Conservation (phyloP, 2,329 filamentous ascomycete genomes). For the Gliomastix tumulicola region DNA sequence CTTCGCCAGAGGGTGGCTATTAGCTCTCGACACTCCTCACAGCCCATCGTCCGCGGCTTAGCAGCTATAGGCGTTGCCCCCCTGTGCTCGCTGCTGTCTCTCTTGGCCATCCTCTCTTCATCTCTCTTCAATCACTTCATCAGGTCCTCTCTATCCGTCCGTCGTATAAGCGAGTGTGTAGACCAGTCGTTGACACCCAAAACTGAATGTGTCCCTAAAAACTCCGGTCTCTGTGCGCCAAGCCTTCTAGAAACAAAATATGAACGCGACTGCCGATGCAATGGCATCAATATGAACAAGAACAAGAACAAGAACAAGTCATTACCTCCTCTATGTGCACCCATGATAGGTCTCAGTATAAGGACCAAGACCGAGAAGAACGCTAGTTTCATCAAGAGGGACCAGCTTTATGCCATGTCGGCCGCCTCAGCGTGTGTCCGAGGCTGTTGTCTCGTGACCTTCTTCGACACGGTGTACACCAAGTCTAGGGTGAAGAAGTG, state of each 20-base stretch:
- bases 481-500: slow-evolving; percentile 66
- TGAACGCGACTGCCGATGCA: slow-evolving; percentile 31
- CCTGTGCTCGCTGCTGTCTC: too few species aligned
- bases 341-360: slow-evolving; percentile 8
- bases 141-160: too few species aligned
- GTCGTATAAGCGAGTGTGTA: slow-evolving; percentile 33
- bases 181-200: slow-evolving; percentile 9
- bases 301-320: too few species aligned
- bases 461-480: slow-evolving; percentile 67
- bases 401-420: slow-evolving; percentile 32
- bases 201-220: slow-evolving; percentile 19
- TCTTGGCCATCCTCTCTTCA: too few species aligned
- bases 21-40: too few species aligned
- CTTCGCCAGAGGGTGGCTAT: too few species aligned
- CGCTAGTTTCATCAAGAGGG: neutral
- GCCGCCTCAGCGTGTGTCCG: slow-evolving; percentile 29
- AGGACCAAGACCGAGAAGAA: slow-evolving; percentile 1
- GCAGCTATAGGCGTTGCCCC: too few species aligned
- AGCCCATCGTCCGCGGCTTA: too few species aligned
- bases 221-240: slow-evolving; percentile 31
- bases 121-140: too few species aligned
- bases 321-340: slow-evolving; percentile 37
- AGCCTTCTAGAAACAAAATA: slow-evolving; percentile 23
- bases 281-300: slow-evolving; percentile 41
- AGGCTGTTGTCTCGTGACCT: slow-evolving; percentile 47